phyloP scores from a whole-genome alignment of 1,284 basidiomycete species.

The Rhodotorula mucilaginosa region DNA sequence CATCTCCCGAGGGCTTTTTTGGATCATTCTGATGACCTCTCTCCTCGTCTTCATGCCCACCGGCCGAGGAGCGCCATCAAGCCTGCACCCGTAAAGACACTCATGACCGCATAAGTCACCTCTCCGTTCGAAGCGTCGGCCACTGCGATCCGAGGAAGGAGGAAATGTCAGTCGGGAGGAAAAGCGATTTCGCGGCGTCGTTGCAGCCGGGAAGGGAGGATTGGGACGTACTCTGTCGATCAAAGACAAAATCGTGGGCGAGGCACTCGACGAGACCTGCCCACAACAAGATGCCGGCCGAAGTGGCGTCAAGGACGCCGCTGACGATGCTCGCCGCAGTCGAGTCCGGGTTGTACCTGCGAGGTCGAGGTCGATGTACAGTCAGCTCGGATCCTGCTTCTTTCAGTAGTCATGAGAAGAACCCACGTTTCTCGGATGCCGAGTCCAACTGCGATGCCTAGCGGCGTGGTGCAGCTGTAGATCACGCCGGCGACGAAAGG shows the following conservation, averaged over 20 bases:
- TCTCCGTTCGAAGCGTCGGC: constrained; percentile 29
- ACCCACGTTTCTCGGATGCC: constrained; percentile 63
- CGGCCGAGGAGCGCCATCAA: constrained; percentile 52
- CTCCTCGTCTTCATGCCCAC: constrained; percentile 31
- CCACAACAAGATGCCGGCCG: constrained; percentile 70
- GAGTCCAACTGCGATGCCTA: constrained; percentile 79
- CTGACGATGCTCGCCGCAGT: constrained; percentile 72
- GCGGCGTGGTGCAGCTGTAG: constrained; percentile 76
- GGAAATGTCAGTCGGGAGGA: constrained; percentile 25
- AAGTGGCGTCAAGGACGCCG: constrained; percentile 79
- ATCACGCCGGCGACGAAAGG: constrained; percentile 64
- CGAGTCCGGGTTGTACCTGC: constrained; percentile 70
- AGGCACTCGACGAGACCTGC: constrained; percentile 59
- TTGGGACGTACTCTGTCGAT: constrained; percentile 58
- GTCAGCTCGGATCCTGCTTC: too few species aligned
- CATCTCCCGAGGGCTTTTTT: too few species aligned
- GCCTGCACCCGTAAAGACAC: constrained; percentile 50
- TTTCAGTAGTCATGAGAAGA: neutral
- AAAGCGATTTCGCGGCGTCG: neutral
- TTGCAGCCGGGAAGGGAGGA: too few species aligned
- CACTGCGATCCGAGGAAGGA: constrained; percentile 46
- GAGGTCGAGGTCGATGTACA: neutral
- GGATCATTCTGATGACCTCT: too few species aligned
- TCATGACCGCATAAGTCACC: constrained; percentile 40
- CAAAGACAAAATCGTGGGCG: constrained; percentile 89